Evolutionary conservation across 305 asterid genomes (phyloP).

Genomic region (Rubia peregrina): DNA sequence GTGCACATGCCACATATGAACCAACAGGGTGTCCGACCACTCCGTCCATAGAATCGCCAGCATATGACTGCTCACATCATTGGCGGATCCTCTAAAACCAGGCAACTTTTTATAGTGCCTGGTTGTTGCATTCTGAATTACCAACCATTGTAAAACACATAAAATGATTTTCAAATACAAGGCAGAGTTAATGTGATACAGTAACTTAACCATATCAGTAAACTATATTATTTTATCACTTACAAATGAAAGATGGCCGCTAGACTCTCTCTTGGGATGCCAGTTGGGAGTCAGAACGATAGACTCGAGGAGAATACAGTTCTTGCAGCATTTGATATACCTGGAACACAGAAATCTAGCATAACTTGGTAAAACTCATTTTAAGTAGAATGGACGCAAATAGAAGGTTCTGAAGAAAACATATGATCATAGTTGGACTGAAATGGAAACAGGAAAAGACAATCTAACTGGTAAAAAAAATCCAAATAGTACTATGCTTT

Average conservation of each 20-base stretch:
- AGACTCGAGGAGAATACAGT: constrained; percentile 53
- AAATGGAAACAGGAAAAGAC: background rate
- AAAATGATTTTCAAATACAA: constrained; percentile 17
- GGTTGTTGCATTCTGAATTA: constrained; percentile 64
- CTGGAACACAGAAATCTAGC: constrained; percentile 32
- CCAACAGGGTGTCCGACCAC: constrained; percentile 93
- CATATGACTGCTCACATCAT: constrained; percentile 60
- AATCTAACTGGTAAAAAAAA: background rate
- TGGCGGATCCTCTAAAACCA: constrained; percentile 70
- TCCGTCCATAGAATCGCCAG: constrained; percentile 35
- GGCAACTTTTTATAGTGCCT: constrained; percentile 56
- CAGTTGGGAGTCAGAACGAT: constrained; percentile 85
- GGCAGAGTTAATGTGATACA: background rate
- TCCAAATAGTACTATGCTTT: too few relatives aligned
- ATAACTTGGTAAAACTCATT: constrained; percentile 6
- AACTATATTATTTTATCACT: constrained; percentile 24
- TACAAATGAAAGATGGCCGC: constrained; percentile 60
- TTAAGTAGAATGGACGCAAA: constrained; percentile 9
- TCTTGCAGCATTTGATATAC: constrained; percentile 63
- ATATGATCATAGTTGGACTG: background rate
- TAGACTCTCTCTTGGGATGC: constrained; percentile 80
- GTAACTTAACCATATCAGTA: background rate
- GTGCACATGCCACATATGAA: too few relatives aligned
- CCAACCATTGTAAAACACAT: constrained; percentile 17
- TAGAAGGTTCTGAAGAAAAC: background rate